Evolutionary conservation across 306 rosid genomes (phyloP).

Genomic region (Prunus padus): DNA sequence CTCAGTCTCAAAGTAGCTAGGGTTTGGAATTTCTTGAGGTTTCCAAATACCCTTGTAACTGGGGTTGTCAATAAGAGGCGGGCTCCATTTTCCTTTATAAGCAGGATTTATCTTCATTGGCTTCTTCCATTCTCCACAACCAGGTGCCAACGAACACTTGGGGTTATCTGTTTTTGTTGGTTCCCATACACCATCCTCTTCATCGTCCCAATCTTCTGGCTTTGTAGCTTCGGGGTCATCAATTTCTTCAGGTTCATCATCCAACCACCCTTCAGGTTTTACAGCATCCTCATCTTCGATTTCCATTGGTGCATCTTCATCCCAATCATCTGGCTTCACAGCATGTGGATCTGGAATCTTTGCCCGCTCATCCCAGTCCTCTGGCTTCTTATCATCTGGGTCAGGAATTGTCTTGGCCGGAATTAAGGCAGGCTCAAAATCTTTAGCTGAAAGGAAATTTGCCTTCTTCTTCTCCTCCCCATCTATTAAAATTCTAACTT

Average conservation of each 20-base stretch:
- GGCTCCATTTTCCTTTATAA: constrained; percentile 90
- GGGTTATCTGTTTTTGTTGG: constrained; percentile 78
- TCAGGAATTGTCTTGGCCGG: constrained; percentile 84
- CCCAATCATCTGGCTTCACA: constrained; percentile 96
- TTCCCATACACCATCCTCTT: constrained; percentile 93
- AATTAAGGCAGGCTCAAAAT: constrained; percentile 80
- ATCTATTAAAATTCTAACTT: constrained; percentile 41
- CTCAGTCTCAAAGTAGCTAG: constrained; percentile 65
- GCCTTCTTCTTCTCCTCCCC: constrained; percentile 53
- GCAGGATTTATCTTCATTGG: constrained; percentile 87
- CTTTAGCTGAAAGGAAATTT: constrained; percentile 59
- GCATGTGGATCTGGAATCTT: constrained; percentile 80
- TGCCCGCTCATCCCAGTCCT: constrained; percentile 89
- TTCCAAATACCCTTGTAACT: constrained; percentile 92
- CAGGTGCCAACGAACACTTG: constrained; percentile 70
- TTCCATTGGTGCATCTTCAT: constrained; percentile 92
- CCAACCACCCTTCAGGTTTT: constrained; percentile 96
- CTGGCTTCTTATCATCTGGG: constrained; percentile 87
- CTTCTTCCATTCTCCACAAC: constrained; percentile 90
- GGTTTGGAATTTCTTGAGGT: constrained; percentile 77
- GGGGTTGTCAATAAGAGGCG: constrained; percentile 73
- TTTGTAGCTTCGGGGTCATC: constrained; percentile 88
- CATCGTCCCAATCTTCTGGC: constrained; percentile 95
- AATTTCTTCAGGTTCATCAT: constrained; percentile 86
- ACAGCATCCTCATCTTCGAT: constrained; percentile 80